phyloP scores from a whole-genome alignment of 2,329 filamentous ascomycete species.

The Teratosphaeria pseudoeucalypti region DNA sequence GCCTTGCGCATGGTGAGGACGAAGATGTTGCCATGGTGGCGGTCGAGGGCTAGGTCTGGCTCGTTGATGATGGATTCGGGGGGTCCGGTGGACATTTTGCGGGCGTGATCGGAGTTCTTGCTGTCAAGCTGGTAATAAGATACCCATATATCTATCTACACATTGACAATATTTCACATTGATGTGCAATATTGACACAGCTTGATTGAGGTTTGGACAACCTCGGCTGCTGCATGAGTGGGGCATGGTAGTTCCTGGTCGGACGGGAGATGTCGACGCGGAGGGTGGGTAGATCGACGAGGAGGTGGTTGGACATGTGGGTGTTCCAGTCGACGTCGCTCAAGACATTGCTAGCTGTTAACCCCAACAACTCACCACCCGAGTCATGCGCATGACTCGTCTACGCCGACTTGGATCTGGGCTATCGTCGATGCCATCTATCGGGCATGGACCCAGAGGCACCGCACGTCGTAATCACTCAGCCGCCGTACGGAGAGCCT shows the following conservation, averaged over 20 bases:
- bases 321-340: too few relatives aligned
- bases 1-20: constrained; percentile 45
- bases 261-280: too few relatives aligned
- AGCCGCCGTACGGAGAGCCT: not conserved
- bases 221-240: not conserved
- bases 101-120: not conserved
- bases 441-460: too few relatives aligned
- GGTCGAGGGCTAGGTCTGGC: constrained; percentile 35
- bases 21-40: constrained; percentile 37
- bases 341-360: too few relatives aligned
- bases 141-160: too few relatives aligned
- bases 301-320: too few relatives aligned
- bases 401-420: too few relatives aligned
- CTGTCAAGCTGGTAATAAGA: not conserved
- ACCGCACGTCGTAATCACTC: not conserved
- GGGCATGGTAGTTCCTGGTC: not conserved
- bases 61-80: constrained; percentile 26
- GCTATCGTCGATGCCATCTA: too few relatives aligned
- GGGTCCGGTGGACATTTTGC: constrained; percentile 6
- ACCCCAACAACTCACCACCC: too few relatives aligned
- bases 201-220: not conserved
- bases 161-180: not conserved
- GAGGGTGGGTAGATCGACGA: too few relatives aligned
- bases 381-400: too few relatives aligned
- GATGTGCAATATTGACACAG: not conserved